Base-by-base conservation (phyloP, 768 basidiomycete genomes). In the Psilocybe azurescens region DNA sequence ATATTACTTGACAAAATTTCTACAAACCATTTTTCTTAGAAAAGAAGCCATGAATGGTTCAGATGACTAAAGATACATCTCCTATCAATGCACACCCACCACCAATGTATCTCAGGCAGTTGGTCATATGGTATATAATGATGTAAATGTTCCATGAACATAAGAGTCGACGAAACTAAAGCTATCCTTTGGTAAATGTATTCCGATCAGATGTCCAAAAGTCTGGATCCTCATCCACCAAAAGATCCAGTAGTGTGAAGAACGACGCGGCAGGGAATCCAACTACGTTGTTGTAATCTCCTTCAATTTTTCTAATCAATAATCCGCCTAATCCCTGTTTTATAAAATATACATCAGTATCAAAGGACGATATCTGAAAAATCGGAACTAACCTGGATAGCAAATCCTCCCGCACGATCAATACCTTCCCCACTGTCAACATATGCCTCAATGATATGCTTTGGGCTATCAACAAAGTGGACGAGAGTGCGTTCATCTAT, bases 381-480 rank as follows among this genome's bases (percentile, higher is more conserved):
- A 46, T 20, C 36, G 14, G 16, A 50, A 68, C 79, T 51, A 64
- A 94, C 94, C 82, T 98, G 97, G 44, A 95, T 87, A 1, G 94
- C 95, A 72, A 98, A 99, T 0, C 97, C 97, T 3, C 97, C 97
- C 0, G 97, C 96, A 18, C 94, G 84, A 69, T 95, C 91, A 46
- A 88, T 72, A 0, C 95, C 95, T 77, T 97, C 95, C 5, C 89
- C 91, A 57, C 83, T 90, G 38, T 94, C 88, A 18, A 87, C 93
- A 66, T 98, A 98, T 8, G 94, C 91, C 63, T 89, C 69, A 8
- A 95, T 73, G 20, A 92, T 61, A 13, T 85, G 76, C 39, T 69
- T 64, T 0, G 88, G 76, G 69, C 82, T 90, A 63, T 93, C 88
- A 1, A 82, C 79, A 70, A 94, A 94, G 69, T 93, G 82, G 10